Conservation (phyloP, 2,329 filamentous ascomycete species). For the Gliomastix tumulicola region DNA sequence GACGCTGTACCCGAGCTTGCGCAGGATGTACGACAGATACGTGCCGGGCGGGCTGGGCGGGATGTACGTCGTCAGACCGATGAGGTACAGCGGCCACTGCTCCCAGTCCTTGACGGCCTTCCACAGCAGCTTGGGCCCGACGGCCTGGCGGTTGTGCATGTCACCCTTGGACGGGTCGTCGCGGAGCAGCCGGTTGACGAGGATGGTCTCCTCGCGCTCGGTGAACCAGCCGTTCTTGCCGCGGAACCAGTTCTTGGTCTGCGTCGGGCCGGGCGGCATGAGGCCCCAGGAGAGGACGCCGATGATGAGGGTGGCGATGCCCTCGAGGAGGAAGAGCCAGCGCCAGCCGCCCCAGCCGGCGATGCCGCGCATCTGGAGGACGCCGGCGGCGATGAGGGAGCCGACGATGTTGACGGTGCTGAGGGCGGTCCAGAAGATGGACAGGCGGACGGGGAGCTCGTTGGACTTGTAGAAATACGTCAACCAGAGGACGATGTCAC, state of each 20-base stretch:
- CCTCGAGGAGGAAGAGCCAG: conserved; percentile 19
- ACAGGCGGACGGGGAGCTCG: conserved; percentile 61
- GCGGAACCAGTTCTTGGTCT: conserved; percentile 49
- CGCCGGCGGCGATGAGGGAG: conserved; percentile 38
- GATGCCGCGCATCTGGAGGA: conserved; percentile 28
- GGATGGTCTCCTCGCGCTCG: conserved; percentile 53
- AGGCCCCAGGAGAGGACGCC: conserved; percentile 35
- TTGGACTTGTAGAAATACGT: conserved; percentile 70
- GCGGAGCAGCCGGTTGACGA: conserved; percentile 52
- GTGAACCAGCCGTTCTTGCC: conserved; percentile 55
- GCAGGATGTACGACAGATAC: conserved; percentile 38
- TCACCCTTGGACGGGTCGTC: conserved; percentile 56
- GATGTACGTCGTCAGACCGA: conserved; percentile 41
- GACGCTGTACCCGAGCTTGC: conserved; percentile 32
- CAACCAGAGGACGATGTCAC: conserved; percentile 54
- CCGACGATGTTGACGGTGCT: conserved; percentile 45
- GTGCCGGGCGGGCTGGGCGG: conserved; percentile 30
- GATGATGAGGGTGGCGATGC: conserved; percentile 27
- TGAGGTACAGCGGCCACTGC: conserved; percentile 50
- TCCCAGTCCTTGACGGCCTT: conserved; percentile 50
- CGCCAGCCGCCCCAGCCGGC: conserved; percentile 29
- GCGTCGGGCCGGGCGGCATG: conserved; percentile 37
- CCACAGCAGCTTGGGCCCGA: conserved; percentile 38
- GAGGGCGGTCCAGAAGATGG: conserved; percentile 64
- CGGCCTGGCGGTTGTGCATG: conserved; percentile 48